Percentiles rank a stretch among this genome's conserved stretches.
Evolutionary conservation across 2,329 filamentous ascomycete species (phyloP).

Genomic region (Alternaria rosae): DNA sequence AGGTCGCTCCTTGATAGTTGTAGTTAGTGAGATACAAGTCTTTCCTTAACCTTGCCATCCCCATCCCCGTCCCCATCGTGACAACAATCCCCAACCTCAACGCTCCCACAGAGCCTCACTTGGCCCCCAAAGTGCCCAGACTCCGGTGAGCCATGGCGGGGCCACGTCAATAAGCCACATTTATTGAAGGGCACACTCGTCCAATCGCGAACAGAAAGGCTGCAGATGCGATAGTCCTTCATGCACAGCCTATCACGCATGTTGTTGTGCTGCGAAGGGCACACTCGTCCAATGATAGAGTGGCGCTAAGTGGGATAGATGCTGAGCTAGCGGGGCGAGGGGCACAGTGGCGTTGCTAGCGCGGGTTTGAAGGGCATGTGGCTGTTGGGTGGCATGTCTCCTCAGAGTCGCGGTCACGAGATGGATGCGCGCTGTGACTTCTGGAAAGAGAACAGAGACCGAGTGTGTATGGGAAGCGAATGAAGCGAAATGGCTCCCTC

Average conservation of each 20-base stretch:
- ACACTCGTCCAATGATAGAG: not conserved
- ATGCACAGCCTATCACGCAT: not conserved
- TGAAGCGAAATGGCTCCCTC: too few relatives aligned
- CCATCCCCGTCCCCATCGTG: not conserved
- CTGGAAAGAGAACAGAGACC: too few relatives aligned
- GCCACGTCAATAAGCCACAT: not conserved
- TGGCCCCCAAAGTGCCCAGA: not conserved
- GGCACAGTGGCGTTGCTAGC: constrained; percentile 4
- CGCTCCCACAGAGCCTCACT: not conserved
- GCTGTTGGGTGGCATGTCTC: not conserved
- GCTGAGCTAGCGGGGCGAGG: constrained; percentile 1
- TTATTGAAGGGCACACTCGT: not conserved
- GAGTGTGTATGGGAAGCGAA: too few relatives aligned
- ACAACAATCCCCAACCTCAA: not conserved
- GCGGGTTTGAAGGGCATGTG: not conserved
- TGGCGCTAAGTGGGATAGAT: not conserved
- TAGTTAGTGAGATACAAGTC: not conserved
- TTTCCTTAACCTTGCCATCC: not conserved
- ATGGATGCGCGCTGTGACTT: too few relatives aligned
- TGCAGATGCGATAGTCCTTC: not conserved
- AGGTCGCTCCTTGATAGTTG: not conserved
- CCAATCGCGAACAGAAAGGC: not conserved
- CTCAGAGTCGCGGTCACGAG: fast-evolving
- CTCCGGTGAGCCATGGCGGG: not conserved
- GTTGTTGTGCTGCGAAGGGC: not conserved